Conservation (phyloP, 2,329 filamentous ascomycete species). For the Ophiostoma perfectum region DNA sequence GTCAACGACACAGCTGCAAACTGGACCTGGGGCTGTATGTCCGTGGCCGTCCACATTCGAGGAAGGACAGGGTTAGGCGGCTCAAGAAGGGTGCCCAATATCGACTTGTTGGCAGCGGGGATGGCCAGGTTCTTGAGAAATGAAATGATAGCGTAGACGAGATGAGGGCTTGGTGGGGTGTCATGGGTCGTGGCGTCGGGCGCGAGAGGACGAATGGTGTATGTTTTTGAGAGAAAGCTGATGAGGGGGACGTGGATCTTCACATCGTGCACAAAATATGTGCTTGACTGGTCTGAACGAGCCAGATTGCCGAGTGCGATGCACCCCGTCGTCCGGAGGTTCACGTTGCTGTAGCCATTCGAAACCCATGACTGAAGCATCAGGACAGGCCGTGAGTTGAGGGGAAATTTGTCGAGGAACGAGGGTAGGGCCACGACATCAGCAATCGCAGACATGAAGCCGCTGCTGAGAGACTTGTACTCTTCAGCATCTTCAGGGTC, state of each 20-base stretch:
- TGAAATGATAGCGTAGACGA: conserved; percentile 52
- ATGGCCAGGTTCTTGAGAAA: conserved; percentile 63
- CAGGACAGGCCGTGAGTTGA: conserved; percentile 36
- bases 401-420: conserved; percentile 37
- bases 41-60: conserved; percentile 47
- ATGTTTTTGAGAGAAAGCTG: conserved; percentile 39
- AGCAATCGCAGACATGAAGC: conserved; percentile 47
- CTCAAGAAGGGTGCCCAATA: conserved; percentile 46
- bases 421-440: conserved; percentile 43
- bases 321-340: conserved; percentile 50
- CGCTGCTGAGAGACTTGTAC: conserved; percentile 37
- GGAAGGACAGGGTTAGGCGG: conserved; percentile 40
- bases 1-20: conserved; percentile 55
- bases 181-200: conserved; percentile 30
- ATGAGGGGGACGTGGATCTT: conserved; percentile 43
- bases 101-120: conserved; percentile 48
- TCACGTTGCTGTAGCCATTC: conserved; percentile 33
- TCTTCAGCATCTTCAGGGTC: conserved; percentile 45
- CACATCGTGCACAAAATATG: conserved; percentile 44
- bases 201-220: conserved; percentile 33
- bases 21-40: conserved; percentile 51
- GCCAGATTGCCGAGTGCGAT: conserved; percentile 58
- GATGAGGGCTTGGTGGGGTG: conserved; percentile 35
- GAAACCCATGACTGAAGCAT: conserved; percentile 41
- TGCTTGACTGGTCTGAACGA: conserved; percentile 51